Evolutionary conservation across 768 basidiomycete species (phyloP).

Genomic region (Tricholomella constricta): DNA sequence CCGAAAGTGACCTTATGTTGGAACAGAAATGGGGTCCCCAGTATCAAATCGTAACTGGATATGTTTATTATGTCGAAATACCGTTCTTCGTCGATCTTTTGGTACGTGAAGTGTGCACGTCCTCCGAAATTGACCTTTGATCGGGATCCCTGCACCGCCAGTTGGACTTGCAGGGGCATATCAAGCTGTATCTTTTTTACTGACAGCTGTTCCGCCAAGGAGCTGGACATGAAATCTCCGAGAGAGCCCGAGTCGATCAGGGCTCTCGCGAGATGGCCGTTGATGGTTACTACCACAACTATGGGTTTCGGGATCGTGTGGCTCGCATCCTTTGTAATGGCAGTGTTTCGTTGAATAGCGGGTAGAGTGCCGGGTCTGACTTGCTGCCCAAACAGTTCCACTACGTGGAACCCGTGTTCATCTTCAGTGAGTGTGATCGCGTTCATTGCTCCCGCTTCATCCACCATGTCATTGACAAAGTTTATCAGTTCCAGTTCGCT

Average conservation of each 20-base stretch:
- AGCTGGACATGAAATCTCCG: too few species aligned
- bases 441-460: too few species aligned
- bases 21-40: neutral
- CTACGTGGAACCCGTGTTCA: too few species aligned
- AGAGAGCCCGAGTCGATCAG: too few species aligned
- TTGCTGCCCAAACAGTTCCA: conserved; percentile 1
- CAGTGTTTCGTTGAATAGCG: too few species aligned
- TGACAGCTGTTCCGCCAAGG: too few species aligned
- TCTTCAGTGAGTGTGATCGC: too few species aligned
- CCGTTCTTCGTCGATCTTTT: conserved; percentile 26
- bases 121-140: conserved; percentile 33
- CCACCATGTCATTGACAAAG: too few species aligned
- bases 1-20: conserved; percentile 5
- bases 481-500: too few species aligned
- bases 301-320: conserved; percentile 34
- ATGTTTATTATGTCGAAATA: too few species aligned
- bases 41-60: conserved; percentile 1
- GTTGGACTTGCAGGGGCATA: too few species aligned
- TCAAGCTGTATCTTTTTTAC: conserved; percentile 23
- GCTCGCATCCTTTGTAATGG: conserved; percentile 8
- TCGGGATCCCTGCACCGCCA: conserved; percentile 40
- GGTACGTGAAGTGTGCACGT: conserved; percentile 30
- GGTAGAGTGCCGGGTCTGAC: too few species aligned
- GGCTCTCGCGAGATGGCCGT: conserved; percentile 30
- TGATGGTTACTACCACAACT: conserved; percentile 29